phyloP scores from a whole-genome alignment of 2,329 filamentous ascomycete genomes.

The Calonectria multiphialidica region DNA sequence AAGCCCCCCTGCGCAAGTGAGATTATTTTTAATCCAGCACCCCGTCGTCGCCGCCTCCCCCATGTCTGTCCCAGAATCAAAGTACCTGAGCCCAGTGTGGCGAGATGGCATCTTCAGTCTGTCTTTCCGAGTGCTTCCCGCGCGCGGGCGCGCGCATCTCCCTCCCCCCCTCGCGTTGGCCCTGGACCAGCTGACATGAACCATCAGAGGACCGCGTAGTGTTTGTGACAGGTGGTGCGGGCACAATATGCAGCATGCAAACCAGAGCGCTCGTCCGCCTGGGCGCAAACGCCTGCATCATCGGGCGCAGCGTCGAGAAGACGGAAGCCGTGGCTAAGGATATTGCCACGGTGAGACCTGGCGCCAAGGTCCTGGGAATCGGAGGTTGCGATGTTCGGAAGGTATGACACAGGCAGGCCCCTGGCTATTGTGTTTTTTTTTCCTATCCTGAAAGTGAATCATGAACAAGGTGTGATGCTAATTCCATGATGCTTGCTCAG shows the following conservation, averaged over 20 bases:
- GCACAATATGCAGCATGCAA: slow-evolving; percentile 94
- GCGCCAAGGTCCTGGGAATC: slow-evolving; percentile 88
- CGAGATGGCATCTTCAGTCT: slow-evolving; percentile 87
- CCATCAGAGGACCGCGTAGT: slow-evolving; percentile 86
- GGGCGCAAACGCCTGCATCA: slow-evolving; percentile 93
- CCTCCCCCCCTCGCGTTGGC: background rate
- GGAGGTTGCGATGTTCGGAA: slow-evolving; percentile 84
- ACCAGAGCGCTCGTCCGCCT: slow-evolving; percentile 91
- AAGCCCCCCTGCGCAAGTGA: background rate
- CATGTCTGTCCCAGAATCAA: slow-evolving; percentile 78
- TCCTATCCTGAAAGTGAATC: background rate
- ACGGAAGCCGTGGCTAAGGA: slow-evolving; percentile 84
- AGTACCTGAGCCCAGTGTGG: slow-evolving; percentile 88
- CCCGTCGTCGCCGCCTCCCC: background rate
- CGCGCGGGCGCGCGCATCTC: background rate
- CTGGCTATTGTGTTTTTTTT: background rate
- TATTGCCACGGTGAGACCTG: slow-evolving; percentile 82
- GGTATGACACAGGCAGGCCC: slow-evolving; percentile 49
- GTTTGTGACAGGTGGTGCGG: slow-evolving; percentile 95
- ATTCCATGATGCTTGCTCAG: slow-evolving; percentile 31
- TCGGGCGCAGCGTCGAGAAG: slow-evolving; percentile 90
- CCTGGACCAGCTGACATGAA: slow-evolving; percentile 16
- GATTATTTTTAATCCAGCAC: background rate
- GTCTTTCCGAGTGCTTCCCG: slow-evolving; percentile 34
- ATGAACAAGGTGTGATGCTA: background rate